A percentile compares a stretch with the other conserved stretches of the same genome.
phyloP scores from a whole-genome alignment of 306 rosid genomes.

The Trifolium dubium region DNA sequence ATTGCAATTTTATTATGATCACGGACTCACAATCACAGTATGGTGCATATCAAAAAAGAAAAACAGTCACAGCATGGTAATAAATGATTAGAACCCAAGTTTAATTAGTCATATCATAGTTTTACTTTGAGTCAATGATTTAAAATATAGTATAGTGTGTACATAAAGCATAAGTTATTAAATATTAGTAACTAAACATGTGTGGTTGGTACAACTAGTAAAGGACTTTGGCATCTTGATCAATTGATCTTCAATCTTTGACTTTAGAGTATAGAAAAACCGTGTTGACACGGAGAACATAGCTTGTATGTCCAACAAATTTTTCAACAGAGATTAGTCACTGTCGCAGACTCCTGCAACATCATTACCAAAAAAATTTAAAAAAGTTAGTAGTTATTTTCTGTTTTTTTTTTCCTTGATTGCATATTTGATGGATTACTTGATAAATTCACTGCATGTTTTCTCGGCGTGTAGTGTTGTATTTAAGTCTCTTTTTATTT shows the following conservation, averaged over 20 bases:
- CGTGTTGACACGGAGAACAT: background rate
- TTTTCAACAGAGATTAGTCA: background rate
- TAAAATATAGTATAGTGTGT: constrained; percentile 23
- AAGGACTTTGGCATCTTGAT: background rate
- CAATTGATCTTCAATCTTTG: background rate
- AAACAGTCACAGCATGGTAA: too few relatives aligned
- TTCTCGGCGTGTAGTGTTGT: background rate
- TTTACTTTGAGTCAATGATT: background rate
- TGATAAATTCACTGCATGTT: background rate
- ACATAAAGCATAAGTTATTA: constrained; percentile 4
- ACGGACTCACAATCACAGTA: too few relatives aligned
- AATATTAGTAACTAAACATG: background rate
- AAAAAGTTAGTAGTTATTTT: too few relatives aligned
- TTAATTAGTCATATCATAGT: constrained; percentile 8
- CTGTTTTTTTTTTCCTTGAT: too few relatives aligned
- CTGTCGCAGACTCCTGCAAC: background rate
- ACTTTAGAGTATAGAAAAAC: too few relatives aligned
- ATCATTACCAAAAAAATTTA: too few relatives aligned
- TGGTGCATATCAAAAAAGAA: too few relatives aligned
- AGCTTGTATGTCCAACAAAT: background rate
- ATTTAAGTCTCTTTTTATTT: too few relatives aligned
- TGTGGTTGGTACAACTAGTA: background rate
- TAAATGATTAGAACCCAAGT: too few relatives aligned
- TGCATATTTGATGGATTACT: too few relatives aligned
- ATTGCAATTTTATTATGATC: too few relatives aligned